Evolutionary conservation across 257 asterid genomes (phyloP), one percentile per base, ranked within the genome.

Genomic region (Sherardia arvensis): DNA sequence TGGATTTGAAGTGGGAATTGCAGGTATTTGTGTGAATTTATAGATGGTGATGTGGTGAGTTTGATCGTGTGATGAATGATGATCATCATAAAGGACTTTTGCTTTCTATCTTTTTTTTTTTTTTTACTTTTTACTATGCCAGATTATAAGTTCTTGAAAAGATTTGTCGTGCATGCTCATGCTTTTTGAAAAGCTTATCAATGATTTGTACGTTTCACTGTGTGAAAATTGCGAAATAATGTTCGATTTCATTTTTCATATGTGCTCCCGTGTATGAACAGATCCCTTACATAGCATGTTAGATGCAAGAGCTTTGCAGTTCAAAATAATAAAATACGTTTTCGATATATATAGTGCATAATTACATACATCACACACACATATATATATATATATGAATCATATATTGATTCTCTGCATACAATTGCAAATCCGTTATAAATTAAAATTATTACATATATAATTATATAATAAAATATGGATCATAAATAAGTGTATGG

Each of bases 21-120:
- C 47, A 1, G 14, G 61, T 40, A 11, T 28, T 30, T 20, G 51
- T 2, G 29, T 67, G 62, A 49, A 68, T 68, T 64, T 71, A 76
- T 76, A 71, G 76, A 27, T 8, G 59, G 60, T 23, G 60, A 18
- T 23, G 60, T 8, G 53, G 61, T 54, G 59, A 54, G 45, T 69
- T n/a, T 47, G 34, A 56, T 56, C 38, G 28, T 56, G 61, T 26
- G 61, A 26, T 22, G 59, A 21, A 26, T 22, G 59, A 21, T 38
- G 17, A 59, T n/a, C 27, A 30, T n/a, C 36, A 21, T 21, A 61
- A 69, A 36, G 36, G 32, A 26, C 22, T 38, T 38, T 62, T 36
- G 14, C 6, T 55, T 36, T 25, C 4, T 43, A 0, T 43, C 7
- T 43, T 43, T 43, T 43, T 20, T 10, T 43, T 43, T 32, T 43